A percentile compares a stretch with the other conserved stretches of the same genome.
These are phyloP conservation scores for Penicillium sp. DNA, from an alignment of 2,329 filamentous ascomycete species.

Conservation along the genomic window DNA sequence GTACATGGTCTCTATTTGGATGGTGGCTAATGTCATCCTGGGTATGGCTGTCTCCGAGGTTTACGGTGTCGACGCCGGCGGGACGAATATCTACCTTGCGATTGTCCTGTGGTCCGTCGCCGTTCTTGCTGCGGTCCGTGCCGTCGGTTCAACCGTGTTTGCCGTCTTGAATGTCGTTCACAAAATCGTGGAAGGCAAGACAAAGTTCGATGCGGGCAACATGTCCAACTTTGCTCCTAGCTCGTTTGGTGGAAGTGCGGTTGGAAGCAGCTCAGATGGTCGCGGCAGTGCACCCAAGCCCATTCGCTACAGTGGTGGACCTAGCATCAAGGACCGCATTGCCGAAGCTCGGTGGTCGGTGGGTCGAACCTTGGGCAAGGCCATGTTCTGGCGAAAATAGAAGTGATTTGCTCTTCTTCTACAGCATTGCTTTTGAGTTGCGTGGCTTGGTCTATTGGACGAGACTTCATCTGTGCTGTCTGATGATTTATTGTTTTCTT, in stretches of 20 bases:
- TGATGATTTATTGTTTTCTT: too few species aligned
- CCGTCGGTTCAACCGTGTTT: constrained; percentile 74
- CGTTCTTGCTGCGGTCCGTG: constrained; percentile 77
- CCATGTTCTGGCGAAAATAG: constrained; percentile 39
- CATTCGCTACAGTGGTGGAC: constrained; percentile 27
- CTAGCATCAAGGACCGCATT: constrained; percentile 32
- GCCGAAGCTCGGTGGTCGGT: constrained; percentile 32
- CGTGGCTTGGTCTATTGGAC: background rate
- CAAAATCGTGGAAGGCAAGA: constrained; percentile 76
- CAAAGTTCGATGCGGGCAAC: constrained; percentile 49
- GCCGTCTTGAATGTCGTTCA: constrained; percentile 78
- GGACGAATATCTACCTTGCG: constrained; percentile 80
- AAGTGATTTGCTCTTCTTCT: background rate
- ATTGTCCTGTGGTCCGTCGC: constrained; percentile 94
- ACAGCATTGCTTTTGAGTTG: background rate
- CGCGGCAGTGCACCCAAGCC: constrained; percentile 12
- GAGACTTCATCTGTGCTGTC: background rate
- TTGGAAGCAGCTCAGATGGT: constrained; percentile 15
- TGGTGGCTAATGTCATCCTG: constrained; percentile 83
- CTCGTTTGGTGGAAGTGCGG: constrained; percentile 19
- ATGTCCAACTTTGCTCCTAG: constrained; percentile 24
- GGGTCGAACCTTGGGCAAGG: constrained; percentile 28
- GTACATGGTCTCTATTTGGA: constrained; percentile 96
- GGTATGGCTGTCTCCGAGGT: constrained; percentile 89
- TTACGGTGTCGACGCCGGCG: constrained; percentile 65